Evolutionary conservation across 2,329 filamentous ascomycete species (phyloP).

Genomic region (Microcera coccophila): DNA sequence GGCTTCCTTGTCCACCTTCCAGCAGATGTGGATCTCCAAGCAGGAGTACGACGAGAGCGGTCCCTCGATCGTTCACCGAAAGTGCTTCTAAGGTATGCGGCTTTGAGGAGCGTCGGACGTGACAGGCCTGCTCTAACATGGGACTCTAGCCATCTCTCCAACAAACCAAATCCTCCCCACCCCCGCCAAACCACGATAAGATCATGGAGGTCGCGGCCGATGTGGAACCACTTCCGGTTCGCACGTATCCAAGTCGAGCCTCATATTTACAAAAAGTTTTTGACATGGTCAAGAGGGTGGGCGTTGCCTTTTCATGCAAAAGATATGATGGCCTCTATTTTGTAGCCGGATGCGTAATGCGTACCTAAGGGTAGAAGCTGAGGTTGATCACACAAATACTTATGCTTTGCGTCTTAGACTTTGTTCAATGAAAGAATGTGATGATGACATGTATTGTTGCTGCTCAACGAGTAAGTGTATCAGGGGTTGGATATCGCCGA

Average conservation of each 20-base stretch:
- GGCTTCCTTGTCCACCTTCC: conserved; percentile 99
- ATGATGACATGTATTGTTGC: conserved; percentile 21
- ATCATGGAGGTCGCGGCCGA: conserved; percentile 44
- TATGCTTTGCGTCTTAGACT: conserved; percentile 39
- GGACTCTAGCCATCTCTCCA: conserved; percentile 26
- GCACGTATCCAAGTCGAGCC: conserved; percentile 49
- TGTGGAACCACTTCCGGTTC: conserved; percentile 42
- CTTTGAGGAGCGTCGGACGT: not conserved
- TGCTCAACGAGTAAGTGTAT: conserved; percentile 5
- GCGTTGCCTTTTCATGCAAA: conserved; percentile 46
- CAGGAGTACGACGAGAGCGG: conserved; percentile 99
- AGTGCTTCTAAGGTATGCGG: conserved; percentile 92
- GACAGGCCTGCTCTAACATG: conserved; percentile 19
- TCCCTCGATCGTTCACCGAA: conserved; percentile 99
- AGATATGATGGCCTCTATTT: conserved; percentile 47
- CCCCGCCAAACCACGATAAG: conserved; percentile 38
- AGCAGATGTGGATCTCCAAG: conserved; percentile 99
- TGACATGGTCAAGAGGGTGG: conserved; percentile 51
- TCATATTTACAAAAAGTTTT: conserved; percentile 57
- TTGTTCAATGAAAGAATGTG: conserved; percentile 24
- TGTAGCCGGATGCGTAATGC: conserved; percentile 48
- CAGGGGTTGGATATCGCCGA: too few species aligned
- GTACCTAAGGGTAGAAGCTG: conserved; percentile 49
- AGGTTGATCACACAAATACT: conserved; percentile 57
- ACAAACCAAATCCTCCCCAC: conserved; percentile 33